A percentile compares a stretch with the other conserved stretches of the same genome.
phyloP scores from a whole-genome alignment of 2,329 filamentous ascomycete species.

The Arthroderma uncinatum region DNA sequence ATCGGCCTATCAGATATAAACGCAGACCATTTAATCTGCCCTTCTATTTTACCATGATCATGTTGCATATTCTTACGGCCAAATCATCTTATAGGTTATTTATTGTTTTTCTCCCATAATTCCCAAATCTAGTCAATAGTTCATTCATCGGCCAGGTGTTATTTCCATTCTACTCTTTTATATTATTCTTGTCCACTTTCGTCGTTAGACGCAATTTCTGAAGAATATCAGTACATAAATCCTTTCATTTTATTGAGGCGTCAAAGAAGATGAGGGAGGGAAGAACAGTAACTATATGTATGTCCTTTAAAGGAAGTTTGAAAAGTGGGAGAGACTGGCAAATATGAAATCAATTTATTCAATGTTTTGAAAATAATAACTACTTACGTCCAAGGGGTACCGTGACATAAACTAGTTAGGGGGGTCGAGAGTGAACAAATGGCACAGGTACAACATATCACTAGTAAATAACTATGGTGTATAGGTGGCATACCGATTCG shows the following conservation, averaged over 20 bases:
- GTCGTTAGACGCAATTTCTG: not conserved
- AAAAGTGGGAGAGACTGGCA: not conserved
- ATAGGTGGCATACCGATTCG: too few species aligned
- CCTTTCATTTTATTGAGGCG: not conserved
- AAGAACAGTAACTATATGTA: not conserved
- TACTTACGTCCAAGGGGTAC: too few species aligned
- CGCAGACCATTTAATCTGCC: not conserved
- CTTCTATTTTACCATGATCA: not conserved
- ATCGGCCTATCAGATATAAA: constrained; percentile 33
- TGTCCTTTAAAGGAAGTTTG: not conserved
- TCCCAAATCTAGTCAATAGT: not conserved
- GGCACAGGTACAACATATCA: too few species aligned
- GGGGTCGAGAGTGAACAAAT: too few species aligned
- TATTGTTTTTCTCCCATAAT: not conserved
- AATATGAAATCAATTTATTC: not conserved
- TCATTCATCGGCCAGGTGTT: not conserved
- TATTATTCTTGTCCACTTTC: not conserved
- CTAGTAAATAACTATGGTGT: too few species aligned
- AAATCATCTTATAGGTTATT: constrained; percentile 2
- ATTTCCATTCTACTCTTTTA: not conserved
- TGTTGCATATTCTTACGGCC: not conserved
- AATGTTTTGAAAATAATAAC: too few species aligned
- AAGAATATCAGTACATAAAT: not conserved
- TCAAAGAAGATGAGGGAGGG: not conserved
- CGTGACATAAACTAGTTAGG: too few species aligned